phyloP scores from a whole-genome alignment of 768 basidiomycete genomes.

The Mycena vitilis region DNA sequence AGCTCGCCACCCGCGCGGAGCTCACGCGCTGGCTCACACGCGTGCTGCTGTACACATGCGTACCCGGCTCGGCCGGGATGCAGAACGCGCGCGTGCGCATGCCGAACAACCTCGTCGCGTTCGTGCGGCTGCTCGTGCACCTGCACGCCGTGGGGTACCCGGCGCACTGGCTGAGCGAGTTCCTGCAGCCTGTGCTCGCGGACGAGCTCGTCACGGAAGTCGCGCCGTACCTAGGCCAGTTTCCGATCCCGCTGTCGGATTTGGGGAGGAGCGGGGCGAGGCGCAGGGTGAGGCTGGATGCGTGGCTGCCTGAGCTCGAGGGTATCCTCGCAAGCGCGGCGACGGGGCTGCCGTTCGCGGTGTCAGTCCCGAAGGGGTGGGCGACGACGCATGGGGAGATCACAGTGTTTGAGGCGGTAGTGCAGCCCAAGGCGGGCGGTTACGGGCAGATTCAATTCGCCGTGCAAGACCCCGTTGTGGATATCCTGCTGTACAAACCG shows the following conservation, averaged over 20 bases:
- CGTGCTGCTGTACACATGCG: conserved; percentile 46
- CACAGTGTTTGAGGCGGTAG: conserved; percentile 38
- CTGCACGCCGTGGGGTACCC: conserved; percentile 50
- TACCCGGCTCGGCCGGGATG: conserved; percentile 39
- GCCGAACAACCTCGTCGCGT: conserved; percentile 49
- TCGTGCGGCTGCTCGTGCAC: conserved; percentile 46
- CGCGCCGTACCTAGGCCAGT: conserved; percentile 39
- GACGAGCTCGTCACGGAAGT: conserved; percentile 42
- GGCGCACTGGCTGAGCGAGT: conserved; percentile 51
- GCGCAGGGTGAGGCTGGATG: conserved; percentile 43
- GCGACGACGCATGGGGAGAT: conserved; percentile 37
- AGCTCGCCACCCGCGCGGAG: conserved; percentile 38
- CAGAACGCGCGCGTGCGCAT: conserved; percentile 42
- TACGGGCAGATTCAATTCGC: conserved; percentile 8
- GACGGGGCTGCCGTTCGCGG: conserved; percentile 39
- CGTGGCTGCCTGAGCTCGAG: conserved; percentile 45
- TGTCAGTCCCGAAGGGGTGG: conserved; percentile 37
- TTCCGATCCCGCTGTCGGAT: conserved; percentile 45
- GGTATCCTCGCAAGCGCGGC: conserved; percentile 37
- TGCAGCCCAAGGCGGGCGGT: conserved; percentile 19
- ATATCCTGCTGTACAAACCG: conserved; percentile 18
- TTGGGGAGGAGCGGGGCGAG: conserved; percentile 32
- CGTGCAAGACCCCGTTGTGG: conserved; percentile 19
- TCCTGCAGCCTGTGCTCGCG: conserved; percentile 42
- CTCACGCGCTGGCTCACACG: conserved; percentile 48